Base-by-base conservation (phyloP, 192 early-diverging fungal genomes). In the Mortierella antarctica region DNA sequence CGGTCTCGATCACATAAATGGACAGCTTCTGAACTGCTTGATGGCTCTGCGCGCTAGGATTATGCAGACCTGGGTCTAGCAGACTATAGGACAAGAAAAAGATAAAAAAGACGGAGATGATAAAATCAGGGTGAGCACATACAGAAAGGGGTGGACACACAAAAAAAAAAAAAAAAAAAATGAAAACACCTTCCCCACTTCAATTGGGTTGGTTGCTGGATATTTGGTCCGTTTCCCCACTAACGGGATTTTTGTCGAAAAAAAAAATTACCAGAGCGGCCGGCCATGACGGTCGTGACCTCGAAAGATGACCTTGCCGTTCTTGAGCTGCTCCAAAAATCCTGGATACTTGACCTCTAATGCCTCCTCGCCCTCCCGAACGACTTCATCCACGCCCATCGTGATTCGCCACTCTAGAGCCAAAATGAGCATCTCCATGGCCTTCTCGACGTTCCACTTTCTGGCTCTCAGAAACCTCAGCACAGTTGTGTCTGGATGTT, bases 381-480 rank as follows among this genome's bases (percentile, higher is more conserved):
- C 60, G 20, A 88, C 74, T 10, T 88, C 87, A 48, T 86, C 85
- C 1, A 86, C 77, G 21, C 79, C 77, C 58, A 75, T 70, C 42
- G 87, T 86, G 20, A 89, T 70, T 31, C 96, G 84, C 96, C 96
- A 97, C 51, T 87, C 81, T 60, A 96, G 73, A 12, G 89, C 86
- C 31, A 86, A 67, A 20, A 91, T 67, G 18, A 92, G 55, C 95
- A 96, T 96, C n/a, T 77, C 84, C 45, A 91, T 83, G 0, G 94
- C 94, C 62, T 89, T 90, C 57, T 91, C 85, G 8, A 94, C 86
- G 58, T 95, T 88, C 94, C 95, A 97, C 69, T 96, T 96, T 62
- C 96, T 87, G 31, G 96, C 96, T 31, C 95, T 87, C 56, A 97
- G 72, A 82, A 94, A 96, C 13, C 95, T 87, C 51, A 95, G 85